phyloP scores from a whole-genome alignment of 805 yeast species.

The Lachancea lanzarotensis region DNA sequence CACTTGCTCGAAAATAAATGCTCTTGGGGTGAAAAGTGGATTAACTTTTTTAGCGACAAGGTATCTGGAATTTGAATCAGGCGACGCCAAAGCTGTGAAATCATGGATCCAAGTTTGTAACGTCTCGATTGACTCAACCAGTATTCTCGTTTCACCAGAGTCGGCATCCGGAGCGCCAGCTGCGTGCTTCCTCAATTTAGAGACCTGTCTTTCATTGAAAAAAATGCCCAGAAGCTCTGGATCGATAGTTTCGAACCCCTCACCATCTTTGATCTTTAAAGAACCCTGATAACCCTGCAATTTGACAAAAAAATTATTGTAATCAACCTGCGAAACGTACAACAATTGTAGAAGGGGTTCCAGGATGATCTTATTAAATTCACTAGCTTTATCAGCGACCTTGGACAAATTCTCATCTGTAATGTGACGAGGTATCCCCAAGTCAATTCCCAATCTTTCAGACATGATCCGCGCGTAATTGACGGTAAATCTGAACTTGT shows the following conservation, averaged over 20 bases:
- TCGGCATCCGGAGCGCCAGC: constrained; percentile 26
- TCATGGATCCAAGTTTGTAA: constrained; percentile 46
- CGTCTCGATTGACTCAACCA: constrained; percentile 37
- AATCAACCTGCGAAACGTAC: constrained; percentile 61
- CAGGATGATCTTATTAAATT: constrained; percentile 35
- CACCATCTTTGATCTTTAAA: constrained; percentile 27
- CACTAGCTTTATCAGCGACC: constrained; percentile 11
- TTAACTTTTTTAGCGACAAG: constrained; percentile 44
- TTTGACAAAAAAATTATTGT: constrained; percentile 65
- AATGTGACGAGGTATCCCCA: constrained; percentile 36
- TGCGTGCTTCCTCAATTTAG: constrained; percentile 19
- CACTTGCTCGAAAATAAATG: constrained; percentile 83
- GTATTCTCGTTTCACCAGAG: constrained; percentile 31
- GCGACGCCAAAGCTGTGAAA: constrained; percentile 40
- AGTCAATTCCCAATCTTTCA: constrained; percentile 59
- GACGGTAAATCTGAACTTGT: constrained; percentile 52
- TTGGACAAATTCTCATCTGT: constrained; percentile 15
- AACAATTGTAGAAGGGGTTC: constrained; percentile 58
- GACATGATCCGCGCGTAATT: constrained; percentile 53
- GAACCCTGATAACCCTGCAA: constrained; percentile 47
- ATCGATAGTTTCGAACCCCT: constrained; percentile 17
- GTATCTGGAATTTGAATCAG: constrained; percentile 36
- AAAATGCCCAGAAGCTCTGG: constrained; percentile 15
- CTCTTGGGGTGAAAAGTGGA: constrained; percentile 77
- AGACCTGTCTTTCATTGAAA: constrained; percentile 14